phyloP scores from a whole-genome alignment of 2,329 filamentous ascomycete genomes.

The Alternaria triticina region DNA sequence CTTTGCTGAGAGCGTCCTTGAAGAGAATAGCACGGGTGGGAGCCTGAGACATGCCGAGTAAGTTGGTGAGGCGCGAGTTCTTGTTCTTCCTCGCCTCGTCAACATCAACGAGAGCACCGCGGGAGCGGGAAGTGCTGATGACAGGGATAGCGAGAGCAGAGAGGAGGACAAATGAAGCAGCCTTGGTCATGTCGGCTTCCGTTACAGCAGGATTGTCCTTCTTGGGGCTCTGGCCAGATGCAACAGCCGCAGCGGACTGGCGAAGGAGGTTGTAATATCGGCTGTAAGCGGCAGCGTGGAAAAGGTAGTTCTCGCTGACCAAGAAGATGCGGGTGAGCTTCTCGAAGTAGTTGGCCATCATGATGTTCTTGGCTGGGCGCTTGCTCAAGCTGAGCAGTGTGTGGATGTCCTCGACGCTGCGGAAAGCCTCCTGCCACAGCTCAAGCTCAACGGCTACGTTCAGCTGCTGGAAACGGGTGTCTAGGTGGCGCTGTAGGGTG shows the following conservation, averaged over 20 bases:
- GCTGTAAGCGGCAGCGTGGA: conserved; percentile 97
- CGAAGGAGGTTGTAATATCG: conserved; percentile 96
- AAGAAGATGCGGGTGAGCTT: conserved; percentile 98
- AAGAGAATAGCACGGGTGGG: conserved; percentile 90
- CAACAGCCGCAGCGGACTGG: conserved; percentile 83
- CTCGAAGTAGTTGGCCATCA: conserved; percentile 99
- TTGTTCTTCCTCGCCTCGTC: conserved; percentile 98
- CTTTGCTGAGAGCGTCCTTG: conserved; percentile 95
- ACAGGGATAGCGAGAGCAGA: conserved; percentile 97
- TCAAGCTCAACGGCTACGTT: conserved; percentile 98
- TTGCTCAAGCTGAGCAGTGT: conserved; percentile 97
- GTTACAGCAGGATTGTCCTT: conserved; percentile 89
- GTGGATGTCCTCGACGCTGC: conserved; percentile 98
- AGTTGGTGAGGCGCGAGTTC: conserved; percentile 94
- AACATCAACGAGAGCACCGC: conserved; percentile 93
- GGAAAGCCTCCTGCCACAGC: conserved; percentile 99
- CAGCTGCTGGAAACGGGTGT: conserved; percentile 97
- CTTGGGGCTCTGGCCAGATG: conserved; percentile 86
- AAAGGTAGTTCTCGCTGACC: conserved; percentile 98
- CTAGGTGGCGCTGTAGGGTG: conserved; percentile 93
- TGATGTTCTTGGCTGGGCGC: conserved; percentile 95
- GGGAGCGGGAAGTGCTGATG: conserved; percentile 96
- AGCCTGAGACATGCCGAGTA: conserved; percentile 89
- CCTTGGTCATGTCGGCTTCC: conserved; percentile 90
- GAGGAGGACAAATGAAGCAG: conserved; percentile 92